Percentiles rank a stretch among this genome's conserved stretches.
phyloP scores from a whole-genome alignment of 2,329 filamentous ascomycete species.

The Colletotrichum endophyticum region DNA sequence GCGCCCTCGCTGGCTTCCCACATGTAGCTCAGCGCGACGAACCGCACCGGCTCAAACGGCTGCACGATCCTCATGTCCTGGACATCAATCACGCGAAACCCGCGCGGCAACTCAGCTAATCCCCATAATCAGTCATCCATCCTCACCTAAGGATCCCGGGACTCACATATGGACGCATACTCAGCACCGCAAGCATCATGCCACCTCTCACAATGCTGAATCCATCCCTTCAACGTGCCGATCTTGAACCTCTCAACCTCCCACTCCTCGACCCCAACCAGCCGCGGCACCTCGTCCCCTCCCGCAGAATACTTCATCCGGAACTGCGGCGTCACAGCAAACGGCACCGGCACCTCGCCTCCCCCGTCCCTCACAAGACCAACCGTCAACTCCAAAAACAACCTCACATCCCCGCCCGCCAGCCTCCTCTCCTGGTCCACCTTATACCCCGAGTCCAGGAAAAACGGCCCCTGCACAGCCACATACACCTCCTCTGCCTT shows the following conservation, averaged over 20 bases:
- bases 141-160: too few relatives aligned
- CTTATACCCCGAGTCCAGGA: background rate
- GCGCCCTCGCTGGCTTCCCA: conserved; percentile 27
- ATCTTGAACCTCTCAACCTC: background rate
- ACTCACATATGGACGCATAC: background rate
- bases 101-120: background rate
- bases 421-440: background rate
- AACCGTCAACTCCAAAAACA: conserved; percentile 4
- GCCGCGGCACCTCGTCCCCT: background rate
- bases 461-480: background rate
- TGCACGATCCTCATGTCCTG: conserved; percentile 40
- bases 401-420: background rate
- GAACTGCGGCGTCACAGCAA: background rate
- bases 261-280: background rate
- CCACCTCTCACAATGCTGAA: background rate
- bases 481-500: background rate
- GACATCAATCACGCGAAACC: conserved; percentile 36
- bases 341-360: background rate
- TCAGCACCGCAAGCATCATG: background rate
- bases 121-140: background rate
- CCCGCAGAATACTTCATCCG: background rate
- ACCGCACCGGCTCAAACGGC: conserved; percentile 38
- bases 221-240: background rate
- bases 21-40: conserved; percentile 49
- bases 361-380: background rate